Evolutionary conservation across 2,329 filamentous ascomycete species (phyloP).

Genomic region (Penicillium sp.): DNA sequence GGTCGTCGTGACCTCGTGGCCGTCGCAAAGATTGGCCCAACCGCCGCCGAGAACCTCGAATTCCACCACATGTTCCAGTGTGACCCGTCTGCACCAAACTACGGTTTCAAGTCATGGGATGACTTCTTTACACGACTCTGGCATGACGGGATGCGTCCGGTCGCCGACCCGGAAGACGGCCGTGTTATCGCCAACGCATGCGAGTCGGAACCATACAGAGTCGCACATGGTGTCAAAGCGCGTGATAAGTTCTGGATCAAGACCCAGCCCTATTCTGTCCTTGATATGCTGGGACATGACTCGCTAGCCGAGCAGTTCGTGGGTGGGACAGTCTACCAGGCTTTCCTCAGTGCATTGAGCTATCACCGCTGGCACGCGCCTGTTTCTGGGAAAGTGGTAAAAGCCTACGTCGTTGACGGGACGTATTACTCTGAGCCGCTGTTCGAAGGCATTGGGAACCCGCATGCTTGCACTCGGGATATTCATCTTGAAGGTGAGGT

Average conservation of each 20-base stretch:
- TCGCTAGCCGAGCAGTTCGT: slow-evolving; percentile 50
- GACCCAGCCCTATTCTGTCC: slow-evolving; percentile 61
- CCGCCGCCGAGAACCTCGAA: slow-evolving; percentile 18
- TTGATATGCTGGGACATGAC: slow-evolving; percentile 60
- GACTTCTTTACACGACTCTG: slow-evolving; percentile 63
- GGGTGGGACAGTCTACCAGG: slow-evolving; percentile 65
- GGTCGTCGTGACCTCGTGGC: slow-evolving; percentile 43
- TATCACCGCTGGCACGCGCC: slow-evolving; percentile 71
- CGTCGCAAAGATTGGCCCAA: slow-evolving; percentile 22
- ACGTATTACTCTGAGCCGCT: slow-evolving; percentile 64
- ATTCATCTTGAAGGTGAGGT: slow-evolving; percentile 29
- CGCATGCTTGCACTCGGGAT: slow-evolving; percentile 22
- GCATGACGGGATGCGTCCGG: slow-evolving; percentile 52
- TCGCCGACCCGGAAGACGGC: slow-evolving; percentile 51
- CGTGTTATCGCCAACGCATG: slow-evolving; percentile 59
- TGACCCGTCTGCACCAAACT: slow-evolving; percentile 22
- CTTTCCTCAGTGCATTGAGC: slow-evolving; percentile 61
- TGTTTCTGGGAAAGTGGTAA: slow-evolving; percentile 58
- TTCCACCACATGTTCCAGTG: slow-evolving; percentile 32
- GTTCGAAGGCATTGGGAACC: slow-evolving; percentile 45
- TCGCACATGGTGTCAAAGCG: slow-evolving; percentile 49
- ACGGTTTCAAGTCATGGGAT: slow-evolving; percentile 64
- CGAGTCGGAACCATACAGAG: slow-evolving; percentile 57
- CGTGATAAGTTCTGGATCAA: slow-evolving; percentile 66
- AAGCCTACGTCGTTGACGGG: slow-evolving; percentile 57